Base-by-base conservation (phyloP, 192 early-diverging fungal species). In the Gamsiella multidivaricata region DNA sequence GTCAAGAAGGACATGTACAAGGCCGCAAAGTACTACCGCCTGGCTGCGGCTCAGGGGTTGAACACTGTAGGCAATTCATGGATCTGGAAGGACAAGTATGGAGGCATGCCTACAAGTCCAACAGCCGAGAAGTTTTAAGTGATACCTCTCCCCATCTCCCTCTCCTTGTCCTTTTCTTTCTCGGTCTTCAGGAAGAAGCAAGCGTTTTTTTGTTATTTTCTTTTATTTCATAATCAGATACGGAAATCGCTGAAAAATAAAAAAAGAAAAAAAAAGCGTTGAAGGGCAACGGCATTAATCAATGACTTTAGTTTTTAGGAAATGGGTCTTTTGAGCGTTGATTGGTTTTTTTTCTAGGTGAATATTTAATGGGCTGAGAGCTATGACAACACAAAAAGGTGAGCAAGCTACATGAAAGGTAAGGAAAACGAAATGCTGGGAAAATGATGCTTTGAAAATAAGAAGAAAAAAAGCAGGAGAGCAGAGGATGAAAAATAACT, bases 11-110 rank as follows among this genome's bases (percentile, higher is more conserved):
- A 92, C 65, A 88, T 86, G 88, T 83, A 65, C 65, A 74, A 69
- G 22, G 87, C 92, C 15, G 92, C 92, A 5, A 91, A 93, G 55
- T 92, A 90, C 65, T 93, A 91, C 51, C 85, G 92, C 12, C 82
- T 92, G 58, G 92, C 92, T 7, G 85, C 91, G 45, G 82, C 80
- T 34, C 88, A 92, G 67, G 92, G 91, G 6, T 60, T 87, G 15
- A 84, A 88, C 43, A 82, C 88, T 15, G 84, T 93, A 61, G 91
- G 92, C 23, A 93, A 91, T 57, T 92, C 91, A 34, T 93, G 92
- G 92, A 93, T 93, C 25, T 93, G 86, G 69, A 93, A 93, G 58
- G 84, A 88, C 33, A 93, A 93, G 65, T 93, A 91, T 65, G 87
- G 91, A 49, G 73, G 72, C 14, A 37, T 60, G 28, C 67, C 68